Base-by-base conservation (phyloP, 2,329 filamentous ascomycete species). In the Colletotrichum noveboracense region DNA sequence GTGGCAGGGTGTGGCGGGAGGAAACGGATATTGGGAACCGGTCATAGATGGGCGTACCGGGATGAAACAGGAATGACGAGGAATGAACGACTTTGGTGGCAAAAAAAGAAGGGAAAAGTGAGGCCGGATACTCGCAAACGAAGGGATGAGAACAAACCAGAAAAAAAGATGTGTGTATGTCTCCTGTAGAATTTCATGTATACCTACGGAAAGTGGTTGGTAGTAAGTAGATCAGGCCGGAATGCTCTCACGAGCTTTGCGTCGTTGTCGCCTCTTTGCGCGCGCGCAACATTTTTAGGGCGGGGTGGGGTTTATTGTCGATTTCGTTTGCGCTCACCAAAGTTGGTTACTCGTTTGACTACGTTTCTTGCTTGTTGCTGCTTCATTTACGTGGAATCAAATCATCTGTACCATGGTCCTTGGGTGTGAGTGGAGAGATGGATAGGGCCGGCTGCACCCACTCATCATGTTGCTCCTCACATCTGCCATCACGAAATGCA, bases 161-260 rank as follows among this genome's bases (percentile, higher is more conserved):
- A 18, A 56, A 43, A 62, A 30, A 72, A 61, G 55, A 67, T 28
- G 28, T 52, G 34, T 66, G 26, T 66, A 64, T 71, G 34, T 65
- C 48, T 74, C 58, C 43, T 72, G 68, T 75, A 75, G 72, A 75
- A 72, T 43, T 72, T 48, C 69, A 72, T 75, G 73, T 77, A 68
- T 75, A 75, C 52, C 68, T 71, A 61, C 30, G 74, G 38, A 62
- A 14, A 58, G 55, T 30, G 28, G 24, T 61, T 68, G 58, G 69
- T 66, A 52, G 76, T 77, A 76, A 48, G 38, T 48, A 48, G 77
- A 78, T 75, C 71, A 78, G 75, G 77, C 67, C 70, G 68, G 71
- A 61, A 71, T 71, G 78, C 78, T 78, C 78, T 79, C 78, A 77
- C 78, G 78, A 76, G 78, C 78, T 70, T 67, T 75, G 72, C 68